These are phyloP conservation scores for Fusarium neocosmosporiellum DNA, from an alignment of 2,329 filamentous ascomycete species.

Conservation along the genomic window DNA sequence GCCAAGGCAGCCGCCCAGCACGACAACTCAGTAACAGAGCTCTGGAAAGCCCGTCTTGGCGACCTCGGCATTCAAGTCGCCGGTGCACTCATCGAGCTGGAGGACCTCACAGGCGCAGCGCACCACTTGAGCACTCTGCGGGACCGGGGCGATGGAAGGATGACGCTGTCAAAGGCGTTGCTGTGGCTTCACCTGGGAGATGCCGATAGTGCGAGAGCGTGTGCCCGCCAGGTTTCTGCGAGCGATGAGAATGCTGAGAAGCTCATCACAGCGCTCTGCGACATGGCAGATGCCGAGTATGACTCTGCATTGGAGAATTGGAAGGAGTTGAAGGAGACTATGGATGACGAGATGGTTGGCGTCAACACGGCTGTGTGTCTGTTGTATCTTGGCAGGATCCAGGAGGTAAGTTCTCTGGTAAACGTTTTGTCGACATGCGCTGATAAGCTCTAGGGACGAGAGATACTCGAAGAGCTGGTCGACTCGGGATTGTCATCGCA, in stretches of 20 bases:
- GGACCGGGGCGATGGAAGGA: constrained; percentile 51
- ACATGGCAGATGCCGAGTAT: constrained; percentile 83
- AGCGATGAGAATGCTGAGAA: constrained; percentile 53
- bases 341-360: constrained; percentile 74
- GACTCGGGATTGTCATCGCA: constrained; percentile 75
- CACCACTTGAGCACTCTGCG: constrained; percentile 75
- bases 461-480: constrained; percentile 74
- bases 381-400: constrained; percentile 82
- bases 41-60: constrained; percentile 78
- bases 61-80: constrained; percentile 79
- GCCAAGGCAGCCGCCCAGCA: constrained; percentile 56
- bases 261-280: constrained; percentile 74
- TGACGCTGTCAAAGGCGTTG: constrained; percentile 67
- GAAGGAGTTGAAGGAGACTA: constrained; percentile 58
- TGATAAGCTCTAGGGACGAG: constrained; percentile 64
- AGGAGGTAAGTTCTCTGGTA: constrained; percentile 64
- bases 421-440: neutral
- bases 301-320: constrained; percentile 71
- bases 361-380: constrained; percentile 89
- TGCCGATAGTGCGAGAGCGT: constrained; percentile 70
- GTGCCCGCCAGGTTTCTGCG: constrained; percentile 53
- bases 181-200: constrained; percentile 86
- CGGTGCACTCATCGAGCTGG: constrained; percentile 83
- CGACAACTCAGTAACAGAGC: constrained; percentile 64
- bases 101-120: constrained; percentile 83